Evolutionary conservation across 2,329 filamentous ascomycete genomes (phyloP), one percentile per base, ranked within the genome.

Genomic region (Epichloe sp.): DNA sequence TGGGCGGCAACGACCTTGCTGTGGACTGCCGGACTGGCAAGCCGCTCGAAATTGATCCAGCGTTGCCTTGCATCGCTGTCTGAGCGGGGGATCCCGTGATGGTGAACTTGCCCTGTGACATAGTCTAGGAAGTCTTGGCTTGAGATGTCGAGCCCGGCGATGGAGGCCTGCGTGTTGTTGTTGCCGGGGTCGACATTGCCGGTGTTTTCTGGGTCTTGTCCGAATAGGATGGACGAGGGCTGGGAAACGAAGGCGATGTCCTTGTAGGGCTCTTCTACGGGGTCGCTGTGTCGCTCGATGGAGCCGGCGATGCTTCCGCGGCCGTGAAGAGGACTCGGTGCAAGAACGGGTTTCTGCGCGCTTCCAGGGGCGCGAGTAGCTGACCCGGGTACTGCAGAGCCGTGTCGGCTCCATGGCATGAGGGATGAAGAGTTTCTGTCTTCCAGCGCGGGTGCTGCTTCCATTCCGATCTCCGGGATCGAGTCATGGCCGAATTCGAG

Each of bases 1-100:
- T 89, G 85, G 2, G 85, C 82, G 8, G 84, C 86, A 12, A 88
- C 80, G 34, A 78, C 69, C 37, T 71, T 75, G 34, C 77, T 79
- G 42, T 70, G 68, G 45, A 71, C 66, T 10, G 61, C 61, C 0
- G 80, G 76, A n/a, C 78, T 73, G 44, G 93, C 78, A 10, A 95
- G 68, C 47, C 80, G 70, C 44, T 83, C 79, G 60, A 96, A 94
- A 0, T 75, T 69, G 42, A 93, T 70, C 66, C 73, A 79, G 15
- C 61, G 65, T 11, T 49, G 42, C 7, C 67, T 63, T 42, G 56
- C 54, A 5, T 63, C 59, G n/a, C 55, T 56, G 35, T 68, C 65
- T n/a, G 63, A 60, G n/a, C 63, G 60, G 31, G 31, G 59, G 17
- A 57, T 58, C 12, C 65, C 67, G 26, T 59, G 65, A 53, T 60